phyloP scores from a whole-genome alignment of 768 basidiomycete species.

The Naganishia onofrii region DNA sequence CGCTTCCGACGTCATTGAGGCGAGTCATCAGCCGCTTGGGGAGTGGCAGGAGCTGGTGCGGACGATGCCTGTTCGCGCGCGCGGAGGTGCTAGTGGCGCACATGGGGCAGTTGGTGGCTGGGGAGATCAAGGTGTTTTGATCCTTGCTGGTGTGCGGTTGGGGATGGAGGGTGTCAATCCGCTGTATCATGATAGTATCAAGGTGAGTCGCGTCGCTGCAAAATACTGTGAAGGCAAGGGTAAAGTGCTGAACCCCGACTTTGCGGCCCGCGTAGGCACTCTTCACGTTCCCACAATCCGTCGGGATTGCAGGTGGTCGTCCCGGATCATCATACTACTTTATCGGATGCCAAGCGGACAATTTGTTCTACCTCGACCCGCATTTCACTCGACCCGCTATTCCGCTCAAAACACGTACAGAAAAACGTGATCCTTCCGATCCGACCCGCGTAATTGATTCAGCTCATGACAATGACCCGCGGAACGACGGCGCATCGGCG shows the following conservation, averaged over 20 bases:
- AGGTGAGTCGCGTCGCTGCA: conserved; percentile 55
- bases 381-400: conserved; percentile 70
- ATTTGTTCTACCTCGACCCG: conserved; percentile 60
- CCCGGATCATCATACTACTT: conserved; percentile 99
- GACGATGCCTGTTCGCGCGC: conserved; percentile 13
- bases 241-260: neutral
- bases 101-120: conserved; percentile 54
- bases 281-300: conserved; percentile 90
- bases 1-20: conserved; percentile 78
- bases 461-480: neutral
- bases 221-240: neutral
- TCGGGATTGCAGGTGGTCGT: conserved; percentile 93
- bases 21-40: conserved; percentile 56
- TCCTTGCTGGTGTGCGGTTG: conserved; percentile 79
- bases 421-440: neutral
- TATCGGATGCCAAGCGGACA: conserved; percentile 84
- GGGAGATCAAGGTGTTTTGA: conserved; percentile 79
- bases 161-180: conserved; percentile 93
- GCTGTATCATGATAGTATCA: conserved; percentile 83
- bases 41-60: conserved; percentile 34
- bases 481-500: neutral
- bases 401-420: conserved; percentile 55
- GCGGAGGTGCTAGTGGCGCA: neutral
- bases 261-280: conserved; percentile 58
- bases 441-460: neutral